Base-by-base conservation (phyloP, 345 rosid genomes). In the Cardamine resedifolia region DNA sequence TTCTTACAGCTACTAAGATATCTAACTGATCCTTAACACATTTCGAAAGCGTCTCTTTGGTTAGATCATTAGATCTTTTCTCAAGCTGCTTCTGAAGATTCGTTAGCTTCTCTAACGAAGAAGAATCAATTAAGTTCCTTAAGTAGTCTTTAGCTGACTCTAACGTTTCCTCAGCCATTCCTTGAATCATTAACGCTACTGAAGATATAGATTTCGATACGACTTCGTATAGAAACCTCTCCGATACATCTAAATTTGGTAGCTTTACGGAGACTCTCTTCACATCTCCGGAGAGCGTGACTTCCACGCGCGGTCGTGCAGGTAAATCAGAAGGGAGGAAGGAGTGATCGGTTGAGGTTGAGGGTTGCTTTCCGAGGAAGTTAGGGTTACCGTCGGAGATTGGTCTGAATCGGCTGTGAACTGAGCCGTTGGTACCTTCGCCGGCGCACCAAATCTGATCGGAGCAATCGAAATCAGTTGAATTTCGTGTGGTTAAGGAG, bases 391-490 rank as follows among this genome's bases (percentile, higher is more conserved):
- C 88, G 57, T 93, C 96, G 24, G 90, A 91, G 73, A 93, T 75
- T n/a, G 98, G 98, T 86, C 89, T 89, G 78, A 94, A 94, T 75
- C 98, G 71, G 72, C 97, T 90, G 63, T 94, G 98, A 58, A 94
- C 98, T 0, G 98, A 94, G 53, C 98, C 97, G 58, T 94, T 94
- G 48, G 98, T 89, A 58, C 98, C 98, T 74, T 94, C 98, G 44
- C 98, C 97, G 43, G 90, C 97, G 74, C 85, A 82, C 91, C 96
- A 94, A 81, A 87, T 74, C 21, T 84, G 92, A 65, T 91, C 97
- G 48, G 98, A 89, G 68, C 75, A 80, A 20, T 88, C 97, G 47
- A 75, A 87, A 62, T 91, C 98, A 0, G 96, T 93, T 10, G 98
- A 90, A 68, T 90, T 84, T n/a, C 87, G 83, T 49, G 53, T 49